These are phyloP conservation scores for Penicillium salamii DNA, from an alignment of 495 filamentous ascomycete species.

Conservation along the genomic window DNA sequence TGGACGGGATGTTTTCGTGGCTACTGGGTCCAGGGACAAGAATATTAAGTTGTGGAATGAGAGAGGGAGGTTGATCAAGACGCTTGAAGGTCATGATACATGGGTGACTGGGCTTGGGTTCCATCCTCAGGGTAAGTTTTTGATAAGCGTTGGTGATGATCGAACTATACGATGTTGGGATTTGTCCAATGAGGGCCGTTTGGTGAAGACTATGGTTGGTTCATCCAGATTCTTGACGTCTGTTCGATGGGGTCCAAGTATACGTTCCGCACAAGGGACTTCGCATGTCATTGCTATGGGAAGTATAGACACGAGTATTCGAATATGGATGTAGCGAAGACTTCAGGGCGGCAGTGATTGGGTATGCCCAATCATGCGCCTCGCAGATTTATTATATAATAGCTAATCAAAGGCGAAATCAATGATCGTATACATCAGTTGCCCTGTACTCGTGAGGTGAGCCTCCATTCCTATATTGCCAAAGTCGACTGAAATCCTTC, in stretches of 20 bases:
- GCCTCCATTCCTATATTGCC: constrained; percentile 68
- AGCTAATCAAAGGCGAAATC: not conserved
- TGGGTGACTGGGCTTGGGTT: constrained; percentile 86
- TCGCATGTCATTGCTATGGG: constrained; percentile 1
- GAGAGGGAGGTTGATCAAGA: constrained; percentile 78
- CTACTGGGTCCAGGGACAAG: constrained; percentile 86
- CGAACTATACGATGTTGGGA: constrained; percentile 93
- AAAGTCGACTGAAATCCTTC: constrained; percentile 69
- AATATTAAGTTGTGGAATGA: constrained; percentile 85
- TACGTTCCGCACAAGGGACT: constrained; percentile 30
- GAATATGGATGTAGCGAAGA: not conserved
- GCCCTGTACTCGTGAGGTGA: constrained; percentile 36
- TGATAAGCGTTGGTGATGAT: constrained; percentile 79
- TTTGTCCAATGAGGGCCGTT: constrained; percentile 78
- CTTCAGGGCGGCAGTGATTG: too few relatives aligned
- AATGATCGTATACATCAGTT: not conserved
- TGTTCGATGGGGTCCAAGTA: constrained; percentile 77
- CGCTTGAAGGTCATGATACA: constrained; percentile 87
- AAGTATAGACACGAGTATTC: not conserved
- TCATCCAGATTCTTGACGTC: constrained; percentile 84
- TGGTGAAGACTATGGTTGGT: constrained; percentile 75
- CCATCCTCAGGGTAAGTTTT: constrained; percentile 88
- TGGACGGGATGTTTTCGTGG: constrained; percentile 69
- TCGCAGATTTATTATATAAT: too few relatives aligned
- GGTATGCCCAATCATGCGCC: too few relatives aligned